These are phyloP conservation scores for Cryptosporidium meleagridis DNA, from an alignment of 169 alveolate genomes.

Conservation along the genomic window DNA sequence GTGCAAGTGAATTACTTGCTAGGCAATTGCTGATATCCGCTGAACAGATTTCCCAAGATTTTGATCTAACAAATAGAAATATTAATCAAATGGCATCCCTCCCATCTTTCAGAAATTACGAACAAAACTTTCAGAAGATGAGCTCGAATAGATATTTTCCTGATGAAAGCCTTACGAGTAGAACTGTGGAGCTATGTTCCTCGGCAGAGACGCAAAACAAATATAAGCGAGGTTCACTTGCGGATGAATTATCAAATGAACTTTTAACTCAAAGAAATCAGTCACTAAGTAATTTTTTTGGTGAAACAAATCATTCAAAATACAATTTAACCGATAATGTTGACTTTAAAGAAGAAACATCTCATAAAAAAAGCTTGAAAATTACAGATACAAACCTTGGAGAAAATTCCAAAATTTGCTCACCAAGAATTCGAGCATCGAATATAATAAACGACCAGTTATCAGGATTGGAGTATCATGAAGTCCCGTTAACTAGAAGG, in stretches of 20 bases:
- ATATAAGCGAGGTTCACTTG: constrained; percentile 14
- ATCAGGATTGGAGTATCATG: constrained; percentile 55
- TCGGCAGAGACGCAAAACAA: neutral
- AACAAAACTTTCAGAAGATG: neutral
- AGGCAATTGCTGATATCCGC: constrained; percentile 32
- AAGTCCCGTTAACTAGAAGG: constrained; percentile 66
- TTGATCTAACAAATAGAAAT: constrained; percentile 11
- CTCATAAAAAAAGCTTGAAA: neutral
- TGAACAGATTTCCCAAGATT: constrained; percentile 52
- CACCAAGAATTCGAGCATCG: constrained; percentile 63
- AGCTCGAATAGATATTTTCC: neutral
- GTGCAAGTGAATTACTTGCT: constrained; percentile 25
- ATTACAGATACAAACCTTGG: neutral
- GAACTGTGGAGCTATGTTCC: constrained; percentile 58
- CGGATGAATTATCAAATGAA: constrained; percentile 28
- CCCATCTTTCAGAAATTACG: constrained; percentile 1
- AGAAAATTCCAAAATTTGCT: constrained; percentile 40
- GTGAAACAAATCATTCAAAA: neutral
- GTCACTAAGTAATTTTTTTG: neutral
- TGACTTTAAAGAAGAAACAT: neutral
- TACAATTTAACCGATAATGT: neutral
- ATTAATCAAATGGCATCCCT: neutral
- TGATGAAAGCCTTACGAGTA: constrained; percentile 38
- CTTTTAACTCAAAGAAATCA: neutral
- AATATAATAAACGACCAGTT: constrained; percentile 29